Percentiles rank a stretch among this genome's conserved stretches.
phyloP scores from a whole-genome alignment of 345 rosid species.

The Brassica cretica region DNA sequence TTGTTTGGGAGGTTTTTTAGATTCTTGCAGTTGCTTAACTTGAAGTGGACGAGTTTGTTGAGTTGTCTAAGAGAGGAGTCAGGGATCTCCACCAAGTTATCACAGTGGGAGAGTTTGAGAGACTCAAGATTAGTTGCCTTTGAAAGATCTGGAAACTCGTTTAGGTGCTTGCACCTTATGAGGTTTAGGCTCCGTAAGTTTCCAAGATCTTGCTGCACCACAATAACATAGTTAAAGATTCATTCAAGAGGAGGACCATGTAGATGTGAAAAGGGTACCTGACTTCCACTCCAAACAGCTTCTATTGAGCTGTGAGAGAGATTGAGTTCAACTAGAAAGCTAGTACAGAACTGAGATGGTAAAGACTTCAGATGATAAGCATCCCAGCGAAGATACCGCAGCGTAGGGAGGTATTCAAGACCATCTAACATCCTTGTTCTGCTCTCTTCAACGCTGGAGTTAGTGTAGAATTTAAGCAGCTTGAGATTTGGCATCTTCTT shows the following conservation, averaged over 20 bases:
- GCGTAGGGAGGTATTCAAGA: constrained; percentile 13
- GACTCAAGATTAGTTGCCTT: constrained; percentile 36
- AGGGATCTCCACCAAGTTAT: constrained; percentile 26
- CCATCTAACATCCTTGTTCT: constrained; percentile 26
- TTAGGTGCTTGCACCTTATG: constrained; percentile 33
- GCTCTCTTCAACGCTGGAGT: constrained; percentile 18
- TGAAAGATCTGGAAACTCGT: constrained; percentile 34
- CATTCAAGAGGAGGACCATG: neutral
- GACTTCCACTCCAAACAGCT: constrained; percentile 31
- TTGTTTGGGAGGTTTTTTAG: constrained; percentile 33
- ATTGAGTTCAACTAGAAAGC: constrained; percentile 27
- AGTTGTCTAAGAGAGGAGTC: constrained; percentile 28
- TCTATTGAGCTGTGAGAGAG: constrained; percentile 33
- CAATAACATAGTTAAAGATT: neutral
- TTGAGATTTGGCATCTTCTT: constrained; percentile 35
- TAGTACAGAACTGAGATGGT: constrained; percentile 31
- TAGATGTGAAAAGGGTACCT: neutral
- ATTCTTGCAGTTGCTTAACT: constrained; percentile 32
- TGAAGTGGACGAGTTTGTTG: constrained; percentile 29
- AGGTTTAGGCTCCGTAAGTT: constrained; percentile 37
- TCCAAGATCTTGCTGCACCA: constrained; percentile 28
- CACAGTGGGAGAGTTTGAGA: constrained; percentile 28
- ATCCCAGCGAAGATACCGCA: constrained; percentile 30
- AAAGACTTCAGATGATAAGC: constrained; percentile 16
- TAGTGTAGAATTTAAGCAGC: constrained; percentile 10